phyloP scores from a whole-genome alignment of 2,329 filamentous ascomycete species.

The Colletotrichum cordylinicola region DNA sequence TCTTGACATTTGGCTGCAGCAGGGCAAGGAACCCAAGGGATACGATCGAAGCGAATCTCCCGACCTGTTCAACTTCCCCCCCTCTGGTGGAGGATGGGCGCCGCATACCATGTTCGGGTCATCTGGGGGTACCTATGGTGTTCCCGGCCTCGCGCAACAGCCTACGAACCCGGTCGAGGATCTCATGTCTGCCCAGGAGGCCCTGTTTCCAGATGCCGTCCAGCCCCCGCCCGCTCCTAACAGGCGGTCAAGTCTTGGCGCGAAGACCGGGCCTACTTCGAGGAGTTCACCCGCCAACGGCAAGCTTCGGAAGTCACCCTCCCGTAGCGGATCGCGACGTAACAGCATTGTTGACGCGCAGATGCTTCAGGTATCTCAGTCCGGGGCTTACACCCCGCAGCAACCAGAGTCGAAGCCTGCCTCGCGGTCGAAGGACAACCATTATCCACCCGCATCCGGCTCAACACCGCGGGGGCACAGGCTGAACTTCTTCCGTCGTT shows the following conservation, averaged over 20 bases:
- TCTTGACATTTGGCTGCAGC: constrained; percentile 62
- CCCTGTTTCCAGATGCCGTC: constrained; percentile 38
- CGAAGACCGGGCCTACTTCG: constrained; percentile 43
- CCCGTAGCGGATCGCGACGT: constrained; percentile 24
- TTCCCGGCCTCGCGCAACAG: constrained; percentile 33
- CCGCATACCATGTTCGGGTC: constrained; percentile 51
- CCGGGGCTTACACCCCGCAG: constrained; percentile 25
- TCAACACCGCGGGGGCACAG: constrained; percentile 49
- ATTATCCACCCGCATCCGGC: constrained; percentile 58
- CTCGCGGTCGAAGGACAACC: constrained; percentile 26
- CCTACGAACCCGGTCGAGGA: constrained; percentile 50
- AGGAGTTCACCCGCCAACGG: constrained; percentile 21
- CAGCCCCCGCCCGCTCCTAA: constrained; percentile 54
- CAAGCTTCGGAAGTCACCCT: constrained; percentile 30
- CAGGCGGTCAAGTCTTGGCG: constrained; percentile 59
- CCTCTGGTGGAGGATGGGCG: constrained; percentile 48
- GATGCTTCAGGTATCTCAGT: constrained; percentile 28
- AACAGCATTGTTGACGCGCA: constrained; percentile 36
- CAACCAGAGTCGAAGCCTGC: constrained; percentile 31
- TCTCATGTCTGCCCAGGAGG: constrained; percentile 47
- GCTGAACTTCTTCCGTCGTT: constrained; percentile 59
- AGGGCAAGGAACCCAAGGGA: constrained; percentile 50
- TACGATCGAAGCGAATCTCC: constrained; percentile 42
- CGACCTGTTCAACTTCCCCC: constrained; percentile 61
- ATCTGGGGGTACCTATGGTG: constrained; percentile 33